Conservation (phyloP, 805 yeast genomes). For the Sungouiozyma intestinalis region DNA sequence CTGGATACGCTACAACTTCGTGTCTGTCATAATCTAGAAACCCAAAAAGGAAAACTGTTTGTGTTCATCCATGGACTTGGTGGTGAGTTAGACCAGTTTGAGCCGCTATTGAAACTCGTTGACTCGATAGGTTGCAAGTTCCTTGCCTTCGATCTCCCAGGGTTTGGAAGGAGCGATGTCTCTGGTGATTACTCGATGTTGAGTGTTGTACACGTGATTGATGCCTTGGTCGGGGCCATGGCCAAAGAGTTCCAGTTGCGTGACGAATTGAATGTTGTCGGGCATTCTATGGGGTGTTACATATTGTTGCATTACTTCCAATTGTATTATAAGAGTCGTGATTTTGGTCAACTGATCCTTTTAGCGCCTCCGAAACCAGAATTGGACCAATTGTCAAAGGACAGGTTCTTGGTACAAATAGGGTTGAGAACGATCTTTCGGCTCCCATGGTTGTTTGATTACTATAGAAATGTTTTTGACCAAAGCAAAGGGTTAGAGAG, state of each 20-base stretch:
- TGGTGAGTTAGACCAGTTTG: constrained; percentile 82
- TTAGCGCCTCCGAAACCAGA: constrained; percentile 39
- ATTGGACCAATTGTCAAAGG: constrained; percentile 11
- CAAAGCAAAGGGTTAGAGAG: constrained; percentile 24
- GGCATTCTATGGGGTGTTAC: constrained; percentile 69
- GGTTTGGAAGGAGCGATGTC: constrained; percentile 53
- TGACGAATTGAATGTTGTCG: constrained; percentile 26
- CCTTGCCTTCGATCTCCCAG: constrained; percentile 73
- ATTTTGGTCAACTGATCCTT: constrained; percentile 27
- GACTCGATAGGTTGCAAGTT: constrained; percentile 55
- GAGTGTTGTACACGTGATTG: constrained; percentile 4
- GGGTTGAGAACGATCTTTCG: constrained; percentile 9
- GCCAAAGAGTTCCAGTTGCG: neutral
- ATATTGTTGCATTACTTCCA: constrained; percentile 38
- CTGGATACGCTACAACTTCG: constrained; percentile 7
- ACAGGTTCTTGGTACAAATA: constrained; percentile 8
- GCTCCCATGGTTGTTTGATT: constrained; percentile 21
- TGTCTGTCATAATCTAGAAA: constrained; percentile 17
- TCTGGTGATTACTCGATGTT: constrained; percentile 14
- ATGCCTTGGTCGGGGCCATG: neutral
- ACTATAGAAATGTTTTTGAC: constrained; percentile 22
- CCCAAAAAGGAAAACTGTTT: constrained; percentile 15
- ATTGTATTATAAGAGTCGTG: constrained; percentile 14
- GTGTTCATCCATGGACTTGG: constrained; percentile 82
- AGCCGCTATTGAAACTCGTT: constrained; percentile 48